phyloP scores from a whole-genome alignment of 148 eudicot species.

The Limonium bicolor region DNA sequence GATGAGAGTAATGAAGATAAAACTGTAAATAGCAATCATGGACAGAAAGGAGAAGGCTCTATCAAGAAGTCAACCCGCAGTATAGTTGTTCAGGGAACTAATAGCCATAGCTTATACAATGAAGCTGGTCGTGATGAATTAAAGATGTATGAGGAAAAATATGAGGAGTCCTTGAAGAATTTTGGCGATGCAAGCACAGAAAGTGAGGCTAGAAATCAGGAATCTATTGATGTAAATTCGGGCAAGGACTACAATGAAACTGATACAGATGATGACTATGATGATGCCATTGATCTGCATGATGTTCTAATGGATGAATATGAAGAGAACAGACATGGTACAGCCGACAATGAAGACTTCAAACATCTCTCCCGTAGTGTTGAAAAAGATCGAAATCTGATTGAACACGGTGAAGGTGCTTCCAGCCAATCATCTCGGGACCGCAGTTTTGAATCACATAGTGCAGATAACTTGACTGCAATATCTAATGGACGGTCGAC shows the following conservation, averaged over 20 bases:
- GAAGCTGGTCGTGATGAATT: slow-evolving; percentile 95
- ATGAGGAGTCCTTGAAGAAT: slow-evolving; percentile 72
- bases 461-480: slow-evolving; percentile 13
- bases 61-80: slow-evolving; percentile 17
- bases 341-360: slow-evolving; percentile 14
- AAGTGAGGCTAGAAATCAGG: slow-evolving; percentile 16
- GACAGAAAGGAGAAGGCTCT: slow-evolving; percentile 12
- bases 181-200: slow-evolving; percentile 23
- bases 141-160: slow-evolving; percentile 73
- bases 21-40: slow-evolving; percentile 20
- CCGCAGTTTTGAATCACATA: slow-evolving; percentile 17
- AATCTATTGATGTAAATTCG: slow-evolving; percentile 17
- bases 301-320: slow-evolving; percentile 48
- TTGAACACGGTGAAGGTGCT: slow-evolving; percentile 26
- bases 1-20: slow-evolving; percentile 24
- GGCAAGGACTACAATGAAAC: slow-evolving; percentile 22
- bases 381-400: slow-evolving; percentile 14
- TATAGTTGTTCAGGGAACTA: slow-evolving; percentile 15
- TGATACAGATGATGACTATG: slow-evolving; percentile 77
- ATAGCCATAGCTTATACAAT: slow-evolving; percentile 57
- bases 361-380: slow-evolving; percentile 13
- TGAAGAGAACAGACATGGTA: slow-evolving; percentile 26
- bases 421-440: slow-evolving; percentile 18
- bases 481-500: slow-evolving; percentile 29
- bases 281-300: slow-evolving; percentile 73